Percentiles rank a stretch among this genome's conserved stretches.
These are phyloP conservation scores for Sporothrix variecibatus DNA, from an alignment of 2,329 filamentous ascomycete species.

Conservation along the genomic window DNA sequence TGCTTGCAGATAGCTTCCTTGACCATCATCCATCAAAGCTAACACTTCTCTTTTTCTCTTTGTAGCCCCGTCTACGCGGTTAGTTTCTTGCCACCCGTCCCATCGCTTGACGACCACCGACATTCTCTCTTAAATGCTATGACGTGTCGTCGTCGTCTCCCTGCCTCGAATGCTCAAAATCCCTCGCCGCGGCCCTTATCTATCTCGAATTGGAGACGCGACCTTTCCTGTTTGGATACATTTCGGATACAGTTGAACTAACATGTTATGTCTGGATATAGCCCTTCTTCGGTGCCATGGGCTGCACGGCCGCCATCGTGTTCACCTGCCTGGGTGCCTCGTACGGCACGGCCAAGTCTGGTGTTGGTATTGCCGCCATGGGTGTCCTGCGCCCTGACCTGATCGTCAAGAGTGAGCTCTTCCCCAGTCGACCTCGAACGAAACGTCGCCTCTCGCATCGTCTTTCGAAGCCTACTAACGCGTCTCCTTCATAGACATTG, in stretches of 20 bases:
- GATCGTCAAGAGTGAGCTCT: constrained; percentile 92
- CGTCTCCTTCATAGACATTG: constrained; percentile 70
- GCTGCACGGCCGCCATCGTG: constrained; percentile 70
- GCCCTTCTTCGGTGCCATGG: constrained; percentile 97
- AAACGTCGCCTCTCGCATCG: not conserved
- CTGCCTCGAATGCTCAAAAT: not conserved
- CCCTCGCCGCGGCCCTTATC: constrained; percentile 8
- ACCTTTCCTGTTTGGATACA: not conserved
- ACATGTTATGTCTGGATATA: constrained; percentile 36
- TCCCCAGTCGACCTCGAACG: not conserved
- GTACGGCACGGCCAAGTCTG: constrained; percentile 98
- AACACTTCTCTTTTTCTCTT: constrained; percentile 27
- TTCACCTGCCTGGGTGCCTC: constrained; percentile 70
- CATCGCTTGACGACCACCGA: not conserved
- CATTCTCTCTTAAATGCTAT: not conserved
- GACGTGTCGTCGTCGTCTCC: constrained; percentile 1
- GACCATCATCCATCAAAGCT: constrained; percentile 15
- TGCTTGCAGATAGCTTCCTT: not conserved
- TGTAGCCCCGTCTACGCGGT: constrained; percentile 96
- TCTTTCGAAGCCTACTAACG: not conserved
- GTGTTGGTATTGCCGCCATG: constrained; percentile 97
- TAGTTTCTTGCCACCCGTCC: constrained; percentile 56
- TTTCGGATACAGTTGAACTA: not conserved
- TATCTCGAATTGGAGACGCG: not conserved
- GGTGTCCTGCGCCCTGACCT: constrained; percentile 96